Evolutionary conservation across 805 yeast species (phyloP), one percentile per base, ranked within the genome.

Genomic region (Komagataella kurtzmanii): DNA sequence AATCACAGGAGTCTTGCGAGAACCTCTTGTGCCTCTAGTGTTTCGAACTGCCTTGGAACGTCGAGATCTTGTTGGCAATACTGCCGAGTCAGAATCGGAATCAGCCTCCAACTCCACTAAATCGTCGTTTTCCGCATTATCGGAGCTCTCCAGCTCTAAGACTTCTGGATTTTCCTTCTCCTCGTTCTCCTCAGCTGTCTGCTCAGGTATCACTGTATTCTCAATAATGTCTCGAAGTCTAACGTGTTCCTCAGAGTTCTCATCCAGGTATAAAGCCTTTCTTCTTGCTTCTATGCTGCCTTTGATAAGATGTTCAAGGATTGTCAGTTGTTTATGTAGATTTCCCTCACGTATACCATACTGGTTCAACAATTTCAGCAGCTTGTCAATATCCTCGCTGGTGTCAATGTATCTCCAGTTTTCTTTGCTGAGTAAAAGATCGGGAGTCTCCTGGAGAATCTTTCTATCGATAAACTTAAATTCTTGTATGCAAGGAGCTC

Each of bases 361-460:
- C 3, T 78, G 80, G 57, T 84, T 81, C 49, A 89, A 68, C 88
- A 91, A 84, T n/a, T 66, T 62, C 7, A 82, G 53, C 23, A 90
- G 61, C 12, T 61, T 61, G 1, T 76, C 77, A 36, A 88, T 64
- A 45, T 84, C 83, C n/a, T 73, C 76, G 0, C 75, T 70, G 1
- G 61, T 67, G 56, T 88, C 95, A 56, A 80, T 77, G 57, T 65
- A 86, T 51, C 83, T 76, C 97, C 97, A 89, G 44, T 78, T 77
- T 4, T 65, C 54, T 1, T 76, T 70, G 12, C 73, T 65, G 7
- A 81, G 57, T 19, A 87, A 61, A 5, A 80, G 76, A 52, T 74
- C 78, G 1, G 83, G 77, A 1, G 72, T 67, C 60, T 87, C 96
- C 58, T 85, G 95, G 19, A 83, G 65, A 14, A 79, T 57, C 60